phyloP scores from a whole-genome alignment of 2,329 filamentous ascomycete species.

The Aspergillus sp. region DNA sequence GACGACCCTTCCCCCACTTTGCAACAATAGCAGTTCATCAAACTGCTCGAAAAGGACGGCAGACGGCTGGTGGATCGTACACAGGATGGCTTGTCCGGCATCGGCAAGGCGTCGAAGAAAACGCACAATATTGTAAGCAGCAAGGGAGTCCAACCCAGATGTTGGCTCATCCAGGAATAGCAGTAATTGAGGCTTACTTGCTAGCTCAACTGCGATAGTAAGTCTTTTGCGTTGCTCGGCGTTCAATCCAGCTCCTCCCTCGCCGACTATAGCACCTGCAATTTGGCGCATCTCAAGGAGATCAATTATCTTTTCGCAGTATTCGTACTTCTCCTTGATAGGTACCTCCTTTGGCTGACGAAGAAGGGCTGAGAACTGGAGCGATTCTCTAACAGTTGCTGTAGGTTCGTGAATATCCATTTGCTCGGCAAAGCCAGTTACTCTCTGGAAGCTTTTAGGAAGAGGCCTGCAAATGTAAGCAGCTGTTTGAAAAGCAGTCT shows the following conservation, averaged over 20 bases:
- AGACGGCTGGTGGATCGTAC: slow-evolving; percentile 89
- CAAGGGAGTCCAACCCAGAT: slow-evolving; percentile 67
- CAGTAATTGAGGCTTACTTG: slow-evolving; percentile 62
- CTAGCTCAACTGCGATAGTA: slow-evolving; percentile 64
- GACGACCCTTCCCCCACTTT: slow-evolving; percentile 76
- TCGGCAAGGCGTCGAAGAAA: slow-evolving; percentile 64
- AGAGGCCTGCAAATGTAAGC: slow-evolving; percentile 35
- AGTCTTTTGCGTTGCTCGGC: slow-evolving; percentile 69
- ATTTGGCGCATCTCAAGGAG: slow-evolving; percentile 69
- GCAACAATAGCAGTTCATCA: slow-evolving; percentile 75
- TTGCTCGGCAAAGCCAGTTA: slow-evolving; percentile 61
- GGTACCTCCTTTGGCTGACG: slow-evolving; percentile 62
- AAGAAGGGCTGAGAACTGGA: slow-evolving; percentile 66
- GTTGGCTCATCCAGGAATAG: slow-evolving; percentile 67
- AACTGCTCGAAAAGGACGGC: slow-evolving; percentile 86
- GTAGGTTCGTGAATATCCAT: slow-evolving; percentile 69
- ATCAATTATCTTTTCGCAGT: slow-evolving; percentile 69
- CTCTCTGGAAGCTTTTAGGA: slow-evolving; percentile 54
- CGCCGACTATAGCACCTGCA: slow-evolving; percentile 65
- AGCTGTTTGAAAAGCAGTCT: background rate
- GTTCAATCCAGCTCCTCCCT: slow-evolving; percentile 61
- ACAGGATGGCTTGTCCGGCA: slow-evolving; percentile 85
- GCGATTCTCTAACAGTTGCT: slow-evolving; percentile 66
- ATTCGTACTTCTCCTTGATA: slow-evolving; percentile 64
- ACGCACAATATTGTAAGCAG: slow-evolving; percentile 65